Conservation (phyloP, 768 basidiomycete species). For the Pluteus cervinus region DNA sequence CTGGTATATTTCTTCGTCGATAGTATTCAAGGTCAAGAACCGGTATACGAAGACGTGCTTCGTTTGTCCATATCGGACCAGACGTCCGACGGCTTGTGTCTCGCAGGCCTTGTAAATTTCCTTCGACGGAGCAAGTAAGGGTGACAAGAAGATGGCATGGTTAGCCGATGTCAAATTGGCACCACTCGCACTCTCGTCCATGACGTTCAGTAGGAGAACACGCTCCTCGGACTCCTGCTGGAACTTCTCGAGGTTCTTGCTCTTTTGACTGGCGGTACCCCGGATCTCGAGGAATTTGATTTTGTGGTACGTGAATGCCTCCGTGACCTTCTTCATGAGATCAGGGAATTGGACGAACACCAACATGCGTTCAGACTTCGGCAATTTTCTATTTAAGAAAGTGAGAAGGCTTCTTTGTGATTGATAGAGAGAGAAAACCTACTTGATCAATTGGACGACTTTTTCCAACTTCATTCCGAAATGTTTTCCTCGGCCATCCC, state of each 20-base stretch:
- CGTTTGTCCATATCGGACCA: constrained; percentile 78
- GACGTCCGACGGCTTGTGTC: constrained; percentile 79
- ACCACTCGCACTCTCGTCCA: constrained; percentile 93
- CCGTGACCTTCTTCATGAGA: constrained; percentile 85
- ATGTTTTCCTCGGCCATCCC: constrained; percentile 68
- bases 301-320: constrained; percentile 67
- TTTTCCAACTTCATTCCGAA: constrained; percentile 80
- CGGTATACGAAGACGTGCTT: constrained; percentile 79
- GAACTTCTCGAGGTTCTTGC: constrained; percentile 80
- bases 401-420: constrained; percentile 4
- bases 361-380: constrained; percentile 75
- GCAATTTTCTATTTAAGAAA: constrained; percentile 50
- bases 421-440: constrained; percentile 15
- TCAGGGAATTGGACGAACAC: constrained; percentile 97
- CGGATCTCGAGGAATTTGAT: constrained; percentile 79
- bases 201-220: constrained; percentile 84
- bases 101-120: constrained; percentile 83
- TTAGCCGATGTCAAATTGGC: constrained; percentile 92
- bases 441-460: constrained; percentile 75
- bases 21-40: constrained; percentile 81
- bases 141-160: constrained; percentile 92
- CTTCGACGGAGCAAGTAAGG: constrained; percentile 74
- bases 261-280: constrained; percentile 70
- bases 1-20: constrained; percentile 80
- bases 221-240: constrained; percentile 74